These are phyloP conservation scores for Mortierella sp. DNA, from an alignment of 371 early-diverging fungal genomes.

Conservation along the genomic window DNA sequence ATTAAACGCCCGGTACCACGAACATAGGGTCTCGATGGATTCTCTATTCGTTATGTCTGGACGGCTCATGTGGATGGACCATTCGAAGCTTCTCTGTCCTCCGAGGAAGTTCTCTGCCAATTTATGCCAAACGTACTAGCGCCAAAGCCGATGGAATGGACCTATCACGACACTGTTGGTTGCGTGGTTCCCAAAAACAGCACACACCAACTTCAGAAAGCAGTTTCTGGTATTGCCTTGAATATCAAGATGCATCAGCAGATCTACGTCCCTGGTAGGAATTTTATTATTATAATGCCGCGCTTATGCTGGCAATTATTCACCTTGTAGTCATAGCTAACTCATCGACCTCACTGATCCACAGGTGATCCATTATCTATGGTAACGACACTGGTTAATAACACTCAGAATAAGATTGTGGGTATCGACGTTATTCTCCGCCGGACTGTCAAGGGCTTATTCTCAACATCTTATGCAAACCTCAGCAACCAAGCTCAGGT, in stretches of 20 bases:
- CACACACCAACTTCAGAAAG: constrained; percentile 42
- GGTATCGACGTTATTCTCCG: constrained; percentile 48
- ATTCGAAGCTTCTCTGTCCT: constrained; percentile 32
- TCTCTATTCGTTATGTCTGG: constrained; percentile 61
- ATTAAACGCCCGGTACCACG: not conserved
- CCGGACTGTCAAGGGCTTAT: constrained; percentile 37
- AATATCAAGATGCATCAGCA: constrained; percentile 54
- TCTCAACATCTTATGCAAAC: constrained; percentile 45
- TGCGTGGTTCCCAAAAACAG: constrained; percentile 27
- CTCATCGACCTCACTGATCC: not conserved
- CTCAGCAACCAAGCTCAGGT: constrained; percentile 39
- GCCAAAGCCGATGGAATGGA: constrained; percentile 57
- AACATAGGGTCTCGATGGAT: constrained; percentile 38
- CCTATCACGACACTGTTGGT: constrained; percentile 35
- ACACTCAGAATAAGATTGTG: constrained; percentile 37
- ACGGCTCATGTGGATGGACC: constrained; percentile 69
- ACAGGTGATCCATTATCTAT: constrained; percentile 53
- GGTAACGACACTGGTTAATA: constrained; percentile 45
- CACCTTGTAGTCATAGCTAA: no score
- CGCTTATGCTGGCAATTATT: no score
- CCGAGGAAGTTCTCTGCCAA: constrained; percentile 53
- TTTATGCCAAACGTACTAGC: constrained; percentile 52
- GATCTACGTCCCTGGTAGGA: constrained; percentile 50
- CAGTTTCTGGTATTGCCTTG: constrained; percentile 28
- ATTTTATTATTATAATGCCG: not conserved